These are phyloP conservation scores for Dalbergia cochinchinensis DNA, from an alignment of 306 rosid genomes.

Conservation along the genomic window DNA sequence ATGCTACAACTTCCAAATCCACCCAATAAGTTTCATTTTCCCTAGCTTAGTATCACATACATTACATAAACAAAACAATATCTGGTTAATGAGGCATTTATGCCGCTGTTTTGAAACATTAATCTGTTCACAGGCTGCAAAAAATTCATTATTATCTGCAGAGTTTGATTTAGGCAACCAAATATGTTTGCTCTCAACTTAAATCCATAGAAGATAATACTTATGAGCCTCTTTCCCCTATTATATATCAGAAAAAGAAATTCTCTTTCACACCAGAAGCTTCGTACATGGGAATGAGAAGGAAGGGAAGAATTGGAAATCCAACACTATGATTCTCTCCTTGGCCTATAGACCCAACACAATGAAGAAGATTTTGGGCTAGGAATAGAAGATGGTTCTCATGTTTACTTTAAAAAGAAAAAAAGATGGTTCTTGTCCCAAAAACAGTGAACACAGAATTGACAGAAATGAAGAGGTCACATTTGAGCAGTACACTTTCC, in stretches of 20 bases:
- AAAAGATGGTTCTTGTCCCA: not conserved
- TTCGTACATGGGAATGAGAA: not conserved
- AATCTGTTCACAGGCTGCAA: not conserved
- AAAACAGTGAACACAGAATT: too few relatives aligned
- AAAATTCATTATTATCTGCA: not conserved
- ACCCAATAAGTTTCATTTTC: not conserved
- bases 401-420: too few relatives aligned
- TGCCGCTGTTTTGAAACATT: not conserved
- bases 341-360: not conserved
- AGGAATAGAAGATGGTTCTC: not conserved
- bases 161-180: not conserved
- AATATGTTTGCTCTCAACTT: not conserved
- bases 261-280: not conserved
- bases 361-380: not conserved
- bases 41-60: not conserved
- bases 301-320: not conserved
- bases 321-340: too few relatives aligned
- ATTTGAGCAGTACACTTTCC: too few relatives aligned
- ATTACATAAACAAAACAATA: not conserved
- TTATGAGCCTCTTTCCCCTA: not conserved
- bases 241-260: not conserved
- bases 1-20: not conserved
- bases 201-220: not conserved
- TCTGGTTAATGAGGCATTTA: not conserved
- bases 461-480: too few relatives aligned